Base-by-base conservation (phyloP, 2,329 filamentous ascomycete species). In the Akanthomyces uredinophilus region DNA sequence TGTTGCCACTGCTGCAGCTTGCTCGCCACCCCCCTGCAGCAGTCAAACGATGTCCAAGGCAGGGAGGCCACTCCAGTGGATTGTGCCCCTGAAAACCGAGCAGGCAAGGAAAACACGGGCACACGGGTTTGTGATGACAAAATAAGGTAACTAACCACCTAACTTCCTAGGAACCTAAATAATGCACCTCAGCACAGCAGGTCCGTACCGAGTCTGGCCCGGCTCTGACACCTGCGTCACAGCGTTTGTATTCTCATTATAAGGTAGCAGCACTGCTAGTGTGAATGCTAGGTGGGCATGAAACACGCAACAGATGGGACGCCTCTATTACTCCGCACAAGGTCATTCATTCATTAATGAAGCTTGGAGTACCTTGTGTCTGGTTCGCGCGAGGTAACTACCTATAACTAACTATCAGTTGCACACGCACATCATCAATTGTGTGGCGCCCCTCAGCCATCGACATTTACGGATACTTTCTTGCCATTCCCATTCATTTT, bases 1-100 rank as follows among this genome's bases (percentile, higher is more conserved):
- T 54, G 51, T 39, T 35, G 54, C 54, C 39, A 47, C 41, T 32
- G 24, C 24, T 47, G 18, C 43, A 35, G 24, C 22, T 46, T 22
- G 41, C 43, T 57, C 32, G 37, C 29, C 54, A 47, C 29, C 27
- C 29, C 35, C 54, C 57, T 60, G 57, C 57, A 44, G 22, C n/a
- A 60, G 16, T 52, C 57, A 52, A 52, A 50, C 55, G 43, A 41
- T 41, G 51, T 52, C 27, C 57, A 60, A 52, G 46, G 57, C 35
- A 60, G 47, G 57, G 47, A 60, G 49, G 16, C 14, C 27, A 16
- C 24, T 18, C 35, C 14, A 41, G 22, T 32, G 37, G 37, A 18
- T 11, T 43, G 16, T 43, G 47, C 47, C 39, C 55, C 43, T 49
- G 44, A 49, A 14, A 5, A 13, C 7, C 14, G 22, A 32, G 37